Percentiles rank a stretch among this genome's conserved stretches.
Conservation (phyloP, 2,329 filamentous ascomycete species). For the Cryphonectria carpinicola region DNA sequence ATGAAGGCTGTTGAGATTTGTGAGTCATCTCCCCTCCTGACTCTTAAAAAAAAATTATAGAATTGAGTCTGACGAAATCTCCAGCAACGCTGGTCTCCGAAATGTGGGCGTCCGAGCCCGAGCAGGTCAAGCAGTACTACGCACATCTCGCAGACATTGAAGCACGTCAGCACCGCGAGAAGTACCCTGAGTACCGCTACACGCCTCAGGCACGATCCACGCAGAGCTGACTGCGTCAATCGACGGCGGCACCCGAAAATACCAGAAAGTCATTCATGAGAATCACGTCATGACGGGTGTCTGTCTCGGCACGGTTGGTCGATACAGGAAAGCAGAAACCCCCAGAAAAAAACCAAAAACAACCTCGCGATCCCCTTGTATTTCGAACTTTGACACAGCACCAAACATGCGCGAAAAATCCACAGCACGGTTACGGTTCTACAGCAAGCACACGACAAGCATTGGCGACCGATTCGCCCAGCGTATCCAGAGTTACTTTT, state of each 20-base stretch:
- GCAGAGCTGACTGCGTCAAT: background rate
- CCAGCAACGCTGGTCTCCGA: slow-evolving; percentile 15
- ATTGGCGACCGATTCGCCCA: background rate
- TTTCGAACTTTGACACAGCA: background rate
- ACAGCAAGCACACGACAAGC: background rate
- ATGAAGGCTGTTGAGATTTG: slow-evolving; percentile 19
- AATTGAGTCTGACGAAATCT: background rate
- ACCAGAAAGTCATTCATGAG: background rate
- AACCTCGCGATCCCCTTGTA: background rate
- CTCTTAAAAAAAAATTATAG: background rate
- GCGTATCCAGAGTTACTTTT: too few species aligned
- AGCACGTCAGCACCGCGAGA: slow-evolving; percentile 7
- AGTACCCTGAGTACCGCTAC: slow-evolving; percentile 25
- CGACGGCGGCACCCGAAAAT: background rate
- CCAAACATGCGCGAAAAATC: background rate
- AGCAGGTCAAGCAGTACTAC: slow-evolving; percentile 15
- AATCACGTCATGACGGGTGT: too few species aligned
- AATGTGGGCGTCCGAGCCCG: slow-evolving; percentile 15
- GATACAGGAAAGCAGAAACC: too few species aligned
- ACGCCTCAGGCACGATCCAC: background rate
- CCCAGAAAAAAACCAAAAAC: background rate
- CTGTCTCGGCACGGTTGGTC: too few species aligned
- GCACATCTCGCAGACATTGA: slow-evolving; percentile 5
- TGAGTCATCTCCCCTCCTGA: background rate
- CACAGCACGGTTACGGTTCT: background rate